Base-by-base conservation (phyloP, 2,329 filamentous ascomycete species). In the Alternaria angustiovoidea region DNA sequence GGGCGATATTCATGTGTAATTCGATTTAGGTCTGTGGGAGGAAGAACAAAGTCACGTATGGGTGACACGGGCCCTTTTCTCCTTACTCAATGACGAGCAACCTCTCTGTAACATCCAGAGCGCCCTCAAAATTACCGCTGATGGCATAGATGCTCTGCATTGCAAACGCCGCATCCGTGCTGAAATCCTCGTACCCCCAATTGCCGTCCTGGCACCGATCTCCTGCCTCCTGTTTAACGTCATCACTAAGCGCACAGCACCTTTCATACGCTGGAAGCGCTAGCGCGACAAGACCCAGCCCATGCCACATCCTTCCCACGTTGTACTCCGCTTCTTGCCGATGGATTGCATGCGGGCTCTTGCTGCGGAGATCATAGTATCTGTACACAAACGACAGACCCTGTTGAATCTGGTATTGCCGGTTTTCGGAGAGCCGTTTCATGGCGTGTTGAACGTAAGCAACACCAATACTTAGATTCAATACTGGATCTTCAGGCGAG, bases 391-490 rank as follows among this genome's bases (percentile, higher is more conserved):
- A 97, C 0, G 89, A 84, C 51, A 97, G 85, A 0, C 93, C 95
- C 76, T 98, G 94, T 65, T 92, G 84, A 42, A 97, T 88, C 41
- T 93, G 87, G 73, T 92, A 94, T 74, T 98, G 94, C 2, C 95
- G 85, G 75, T 98, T 98, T 48, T 94, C 92, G 0, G 91, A 89
- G 77, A 96, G 92, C 2, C 94, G 87, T 77, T 98, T 97, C 72
- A 97, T 86, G 0, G 91, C 90, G 75, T 95, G 91, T 76, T 97
- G 92, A 39, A 97, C 87, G 76, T 97, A 98, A 30, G 90, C 70
- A 3, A 77, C 62, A 8, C 90, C 93, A 24, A 97, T 89, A 68
- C 88, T 91, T 11, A 99, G 85, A 63, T 93, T 90, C 64, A 97
- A 86, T 70, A 92, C 88, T 0, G 90, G 86, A 71, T 97, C 96